phyloP scores from a whole-genome alignment of 2,329 filamentous ascomycete genomes.

The Sporothrix protearum region DNA sequence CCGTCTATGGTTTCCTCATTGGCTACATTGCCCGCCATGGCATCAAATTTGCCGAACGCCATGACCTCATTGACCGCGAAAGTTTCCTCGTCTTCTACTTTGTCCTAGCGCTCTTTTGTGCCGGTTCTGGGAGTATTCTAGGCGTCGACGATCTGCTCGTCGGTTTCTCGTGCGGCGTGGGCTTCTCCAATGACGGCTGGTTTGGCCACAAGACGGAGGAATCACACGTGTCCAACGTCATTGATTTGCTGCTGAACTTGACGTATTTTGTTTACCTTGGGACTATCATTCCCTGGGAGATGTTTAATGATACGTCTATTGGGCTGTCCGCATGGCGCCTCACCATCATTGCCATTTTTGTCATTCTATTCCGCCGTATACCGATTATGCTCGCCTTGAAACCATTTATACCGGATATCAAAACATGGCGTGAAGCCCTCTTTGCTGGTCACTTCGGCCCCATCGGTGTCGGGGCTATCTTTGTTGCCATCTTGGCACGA shows the following conservation, averaged over 20 bases:
- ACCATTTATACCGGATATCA: constrained; percentile 91
- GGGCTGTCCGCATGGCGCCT: constrained; percentile 84
- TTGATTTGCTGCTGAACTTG: constrained; percentile 94
- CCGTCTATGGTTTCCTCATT: constrained; percentile 78
- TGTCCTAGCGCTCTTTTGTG: constrained; percentile 90
- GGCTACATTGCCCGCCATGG: constrained; percentile 88
- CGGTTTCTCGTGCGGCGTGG: constrained; percentile 93
- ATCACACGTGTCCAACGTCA: constrained; percentile 98
- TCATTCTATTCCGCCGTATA: constrained; percentile 92
- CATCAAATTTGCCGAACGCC: constrained; percentile 82
- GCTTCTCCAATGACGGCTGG: constrained; percentile 99
- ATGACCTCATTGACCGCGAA: constrained; percentile 86
- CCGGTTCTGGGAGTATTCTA: constrained; percentile 84
- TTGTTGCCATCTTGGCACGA: constrained; percentile 85
- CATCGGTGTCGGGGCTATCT: constrained; percentile 95
- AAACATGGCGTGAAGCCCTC: constrained; percentile 94
- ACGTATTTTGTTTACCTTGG: constrained; percentile 97
- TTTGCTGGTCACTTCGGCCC: constrained; percentile 98
- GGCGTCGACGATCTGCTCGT: constrained; percentile 92
- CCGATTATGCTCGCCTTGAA: constrained; percentile 91
- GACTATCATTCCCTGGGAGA: constrained; percentile 92
- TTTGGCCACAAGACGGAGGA: constrained; percentile 98
- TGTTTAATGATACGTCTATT: constrained; percentile 72
- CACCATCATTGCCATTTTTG: constrained; percentile 87
- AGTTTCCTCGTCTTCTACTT: constrained; percentile 99